Percentiles rank a stretch among this genome's conserved stretches.
Conservation (phyloP, 805 yeast genomes). For the Kodamaea laetipori region DNA sequence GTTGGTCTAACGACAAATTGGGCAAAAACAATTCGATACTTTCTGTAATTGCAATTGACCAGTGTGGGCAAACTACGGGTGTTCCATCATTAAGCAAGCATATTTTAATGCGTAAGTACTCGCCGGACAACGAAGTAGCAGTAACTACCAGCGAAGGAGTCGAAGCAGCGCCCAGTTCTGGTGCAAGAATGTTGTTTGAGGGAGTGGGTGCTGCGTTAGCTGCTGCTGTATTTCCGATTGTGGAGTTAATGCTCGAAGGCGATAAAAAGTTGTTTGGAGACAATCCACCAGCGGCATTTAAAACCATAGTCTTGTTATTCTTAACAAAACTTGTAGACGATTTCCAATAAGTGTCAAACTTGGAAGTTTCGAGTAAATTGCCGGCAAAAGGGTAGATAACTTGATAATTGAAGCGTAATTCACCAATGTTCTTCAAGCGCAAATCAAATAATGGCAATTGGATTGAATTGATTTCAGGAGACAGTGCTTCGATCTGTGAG, state of each 20-base stretch:
- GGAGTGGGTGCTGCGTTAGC: neutral
- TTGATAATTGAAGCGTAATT: constrained; percentile 72
- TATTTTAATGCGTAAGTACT: constrained; percentile 68
- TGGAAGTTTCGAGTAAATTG: constrained; percentile 78
- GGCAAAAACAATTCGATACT: constrained; percentile 62
- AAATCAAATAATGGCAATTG: constrained; percentile 80
- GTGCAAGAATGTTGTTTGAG: constrained; percentile 9
- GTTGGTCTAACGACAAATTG: constrained; percentile 54
- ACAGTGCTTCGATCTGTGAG: constrained; percentile 40
- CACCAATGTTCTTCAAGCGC: constrained; percentile 80
- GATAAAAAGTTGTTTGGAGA: constrained; percentile 45
- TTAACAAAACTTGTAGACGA: constrained; percentile 63
- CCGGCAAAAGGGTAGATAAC: constrained; percentile 90
- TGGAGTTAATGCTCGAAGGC: constrained; percentile 30
- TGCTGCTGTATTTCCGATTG: constrained; percentile 14
- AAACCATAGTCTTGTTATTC: constrained; percentile 28
- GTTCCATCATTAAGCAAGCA: constrained; percentile 80
- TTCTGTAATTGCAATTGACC: constrained; percentile 53
- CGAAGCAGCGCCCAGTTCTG: constrained; percentile 17
- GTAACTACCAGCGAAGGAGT: constrained; percentile 71
- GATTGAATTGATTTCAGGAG: constrained; percentile 42
- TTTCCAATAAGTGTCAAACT: constrained; percentile 97
- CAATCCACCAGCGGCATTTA: constrained; percentile 41
- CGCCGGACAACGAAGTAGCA: constrained; percentile 86
- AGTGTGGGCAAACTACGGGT: constrained; percentile 75